Percentiles rank a stretch among this genome's conserved stretches.
Evolutionary conservation across 768 basidiomycete genomes (phyloP).

Genomic region (Cubamyces sp.): DNA sequence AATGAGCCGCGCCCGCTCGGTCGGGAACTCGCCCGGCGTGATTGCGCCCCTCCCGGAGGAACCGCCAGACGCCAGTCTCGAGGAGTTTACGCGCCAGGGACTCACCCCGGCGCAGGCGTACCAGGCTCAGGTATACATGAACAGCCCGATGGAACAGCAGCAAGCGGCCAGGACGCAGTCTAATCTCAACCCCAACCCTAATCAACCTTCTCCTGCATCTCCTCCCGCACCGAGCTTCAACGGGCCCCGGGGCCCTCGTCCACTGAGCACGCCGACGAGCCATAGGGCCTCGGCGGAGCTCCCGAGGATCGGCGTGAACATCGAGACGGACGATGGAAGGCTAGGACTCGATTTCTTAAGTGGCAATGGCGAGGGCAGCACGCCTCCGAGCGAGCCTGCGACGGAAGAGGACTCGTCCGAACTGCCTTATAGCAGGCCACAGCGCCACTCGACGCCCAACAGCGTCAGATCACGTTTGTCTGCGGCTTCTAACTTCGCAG

Average conservation of each 20-base stretch:
- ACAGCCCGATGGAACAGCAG: conserved; percentile 42
- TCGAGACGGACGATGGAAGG: conserved; percentile 61
- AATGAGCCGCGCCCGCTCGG: conserved; percentile 53
- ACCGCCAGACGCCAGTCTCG: conserved; percentile 50
- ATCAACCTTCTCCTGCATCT: conserved; percentile 22
- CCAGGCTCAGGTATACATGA: conserved; percentile 72
- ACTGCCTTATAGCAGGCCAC: conserved; percentile 25
- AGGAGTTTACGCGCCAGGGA: conserved; percentile 50
- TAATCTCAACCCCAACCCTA: conserved; percentile 19
- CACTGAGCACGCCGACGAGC: conserved; percentile 28
- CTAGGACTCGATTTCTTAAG: conserved; percentile 56
- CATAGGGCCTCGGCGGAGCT: conserved; percentile 29
- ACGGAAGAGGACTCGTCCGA: conserved; percentile 29
- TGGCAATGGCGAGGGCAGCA: conserved; percentile 16
- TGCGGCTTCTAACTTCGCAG: conserved; percentile 25
- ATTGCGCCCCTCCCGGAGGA: conserved; percentile 53
- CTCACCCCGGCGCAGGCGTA: conserved; percentile 82
- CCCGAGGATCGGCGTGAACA: conserved; percentile 45
- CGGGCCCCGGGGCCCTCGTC: conserved; percentile 21
- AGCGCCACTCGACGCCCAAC: conserved; percentile 26
- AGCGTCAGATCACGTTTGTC: conserved; percentile 34
- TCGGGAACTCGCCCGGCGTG: conserved; percentile 50
- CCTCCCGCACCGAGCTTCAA: neutral
- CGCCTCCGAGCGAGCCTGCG: conserved; percentile 25
- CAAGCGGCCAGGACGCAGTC: conserved; percentile 39